Evolutionary conservation across 2,329 filamentous ascomycete genomes (phyloP).

Genomic region (Colletotrichum euphorbiae): DNA sequence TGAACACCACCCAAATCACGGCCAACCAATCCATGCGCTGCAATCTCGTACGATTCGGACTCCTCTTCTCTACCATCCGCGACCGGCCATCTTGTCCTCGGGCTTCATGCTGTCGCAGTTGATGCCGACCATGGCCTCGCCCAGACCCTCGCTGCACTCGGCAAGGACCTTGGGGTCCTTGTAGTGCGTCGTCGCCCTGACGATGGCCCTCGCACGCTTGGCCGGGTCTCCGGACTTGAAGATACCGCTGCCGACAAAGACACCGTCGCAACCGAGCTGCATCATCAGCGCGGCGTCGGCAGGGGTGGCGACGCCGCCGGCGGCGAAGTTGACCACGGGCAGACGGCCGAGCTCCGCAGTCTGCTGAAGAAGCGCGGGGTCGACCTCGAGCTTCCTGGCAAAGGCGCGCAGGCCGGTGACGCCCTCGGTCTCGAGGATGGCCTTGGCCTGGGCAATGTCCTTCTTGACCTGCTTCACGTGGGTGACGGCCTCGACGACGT

Average conservation of each 20-base stretch:
- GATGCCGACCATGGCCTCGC: constrained; percentile 98
- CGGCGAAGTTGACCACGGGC: constrained; percentile 97
- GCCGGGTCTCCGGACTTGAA: constrained; percentile 96
- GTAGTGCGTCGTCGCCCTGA: constrained; percentile 92
- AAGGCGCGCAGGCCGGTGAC: constrained; percentile 71
- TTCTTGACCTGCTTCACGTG: constrained; percentile 93
- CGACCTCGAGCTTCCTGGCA: constrained; percentile 84
- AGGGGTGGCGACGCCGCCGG: constrained; percentile 98
- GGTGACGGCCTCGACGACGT: constrained; percentile 94
- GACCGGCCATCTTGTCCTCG: constrained; percentile 83
- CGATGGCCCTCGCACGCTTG: constrained; percentile 92
- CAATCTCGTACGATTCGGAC: neutral
- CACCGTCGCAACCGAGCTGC: constrained; percentile 97
- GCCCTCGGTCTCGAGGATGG: constrained; percentile 71
- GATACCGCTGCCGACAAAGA: constrained; percentile 96
- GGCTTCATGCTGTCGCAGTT: constrained; percentile 84
- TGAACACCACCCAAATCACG: constrained; percentile 31
- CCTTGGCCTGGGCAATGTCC: constrained; percentile 84
- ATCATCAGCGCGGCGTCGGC: constrained; percentile 97
- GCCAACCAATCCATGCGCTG: neutral
- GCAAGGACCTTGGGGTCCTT: constrained; percentile 87
- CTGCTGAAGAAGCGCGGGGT: constrained; percentile 84
- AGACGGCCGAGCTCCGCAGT: constrained; percentile 88
- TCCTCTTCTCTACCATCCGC: constrained; percentile 77
- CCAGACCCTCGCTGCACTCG: constrained; percentile 86